A percentile compares a stretch with the other conserved stretches of the same genome.
Evolutionary conservation across 352 stramenopile species (phyloP).

Genomic region (Phytophthora parvispora): DNA sequence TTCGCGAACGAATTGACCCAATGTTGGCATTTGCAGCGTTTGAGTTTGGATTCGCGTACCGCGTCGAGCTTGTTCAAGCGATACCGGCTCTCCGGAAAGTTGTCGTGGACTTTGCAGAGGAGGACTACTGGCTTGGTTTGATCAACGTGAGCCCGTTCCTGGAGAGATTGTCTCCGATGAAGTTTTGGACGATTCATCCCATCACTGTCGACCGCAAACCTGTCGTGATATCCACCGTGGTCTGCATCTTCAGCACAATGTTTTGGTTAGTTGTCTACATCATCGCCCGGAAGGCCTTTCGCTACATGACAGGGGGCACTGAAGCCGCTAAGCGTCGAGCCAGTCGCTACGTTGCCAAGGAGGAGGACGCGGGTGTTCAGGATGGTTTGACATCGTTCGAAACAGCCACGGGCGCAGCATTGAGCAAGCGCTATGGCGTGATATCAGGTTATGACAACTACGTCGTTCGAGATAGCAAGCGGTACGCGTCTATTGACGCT

Average conservation of each 20-base stretch:
- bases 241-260: constrained; percentile 13
- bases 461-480: constrained; percentile 25
- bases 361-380: background rate
- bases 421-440: constrained; percentile 30
- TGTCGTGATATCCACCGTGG: constrained; percentile 8
- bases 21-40: constrained; percentile 21
- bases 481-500: constrained; percentile 32
- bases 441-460: constrained; percentile 42
- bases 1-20: constrained; percentile 34
- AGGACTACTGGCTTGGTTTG: constrained; percentile 2
- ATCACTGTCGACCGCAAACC: constrained; percentile 1
- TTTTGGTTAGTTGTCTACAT: constrained; percentile 26
- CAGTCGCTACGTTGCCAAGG: background rate
- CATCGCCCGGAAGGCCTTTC: constrained; percentile 24
- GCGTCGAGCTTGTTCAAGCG: constrained; percentile 2
- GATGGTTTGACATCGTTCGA: constrained; percentile 9
- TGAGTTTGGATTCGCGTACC: constrained; percentile 12
- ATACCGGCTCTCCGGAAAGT: background rate
- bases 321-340: background rate
- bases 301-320: background rate
- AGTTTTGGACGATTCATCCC: constrained; percentile 6
- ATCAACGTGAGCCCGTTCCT: constrained; percentile 6
- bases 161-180: constrained; percentile 3
- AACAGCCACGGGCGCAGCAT: background rate
- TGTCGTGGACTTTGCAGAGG: constrained; percentile 16